Evolutionary conservation across 2,329 filamentous ascomycete genomes (phyloP).

Genomic region (Epicoccum sorghinum): DNA sequence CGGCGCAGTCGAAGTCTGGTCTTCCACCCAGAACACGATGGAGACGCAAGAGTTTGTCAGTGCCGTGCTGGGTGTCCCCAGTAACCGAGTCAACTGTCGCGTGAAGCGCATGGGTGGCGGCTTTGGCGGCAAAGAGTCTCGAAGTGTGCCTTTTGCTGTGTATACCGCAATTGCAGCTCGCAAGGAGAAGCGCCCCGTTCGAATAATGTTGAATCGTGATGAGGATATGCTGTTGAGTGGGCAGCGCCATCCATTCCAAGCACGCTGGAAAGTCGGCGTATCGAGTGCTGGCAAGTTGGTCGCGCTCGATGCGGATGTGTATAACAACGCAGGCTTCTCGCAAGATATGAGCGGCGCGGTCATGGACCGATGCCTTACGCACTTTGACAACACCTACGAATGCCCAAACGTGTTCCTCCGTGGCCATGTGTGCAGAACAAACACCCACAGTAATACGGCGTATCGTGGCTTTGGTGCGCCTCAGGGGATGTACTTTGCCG

Average conservation of each 20-base stretch:
- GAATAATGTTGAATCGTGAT: conserved; percentile 93
- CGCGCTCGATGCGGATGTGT: conserved; percentile 85
- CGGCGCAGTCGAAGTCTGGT: conserved; percentile 87
- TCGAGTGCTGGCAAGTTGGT: conserved; percentile 91
- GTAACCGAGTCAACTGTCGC: conserved; percentile 85
- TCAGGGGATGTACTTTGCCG: conserved; percentile 91
- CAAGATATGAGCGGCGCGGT: conserved; percentile 75
- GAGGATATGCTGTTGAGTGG: conserved; percentile 93
- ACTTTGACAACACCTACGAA: conserved; percentile 86
- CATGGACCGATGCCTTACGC: conserved; percentile 81
- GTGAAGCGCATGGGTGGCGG: conserved; percentile 92
- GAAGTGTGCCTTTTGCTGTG: conserved; percentile 81
- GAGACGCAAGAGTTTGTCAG: conserved; percentile 69
- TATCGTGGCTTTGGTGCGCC: conserved; percentile 95
- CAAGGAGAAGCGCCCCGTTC: conserved; percentile 80
- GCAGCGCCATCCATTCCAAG: conserved; percentile 89
- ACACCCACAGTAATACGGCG: conserved; percentile 94
- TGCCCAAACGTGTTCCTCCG: conserved; percentile 86
- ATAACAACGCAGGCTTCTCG: conserved; percentile 85
- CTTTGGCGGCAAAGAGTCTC: conserved; percentile 92
- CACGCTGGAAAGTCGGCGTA: conserved; percentile 87
- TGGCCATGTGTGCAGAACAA: conserved; percentile 86
- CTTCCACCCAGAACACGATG: conserved; percentile 49
- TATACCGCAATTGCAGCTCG: conserved; percentile 84
- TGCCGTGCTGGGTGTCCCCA: conserved; percentile 78